These are phyloP conservation scores for Eucalyptus grandis DNA, from an alignment of 345 rosid species.

Conservation along the genomic window DNA sequence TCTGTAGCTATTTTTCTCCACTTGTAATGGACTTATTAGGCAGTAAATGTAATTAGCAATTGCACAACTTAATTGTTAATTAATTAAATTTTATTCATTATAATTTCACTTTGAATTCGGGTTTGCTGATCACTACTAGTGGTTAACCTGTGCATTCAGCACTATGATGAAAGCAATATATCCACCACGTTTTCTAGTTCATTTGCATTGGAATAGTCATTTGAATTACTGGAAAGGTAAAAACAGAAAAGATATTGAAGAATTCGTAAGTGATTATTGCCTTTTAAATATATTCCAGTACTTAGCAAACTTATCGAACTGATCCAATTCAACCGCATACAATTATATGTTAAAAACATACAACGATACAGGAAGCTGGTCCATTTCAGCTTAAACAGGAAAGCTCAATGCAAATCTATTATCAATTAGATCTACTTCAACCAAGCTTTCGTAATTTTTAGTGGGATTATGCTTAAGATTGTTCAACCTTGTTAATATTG, in stretches of 20 bases:
- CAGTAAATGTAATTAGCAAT: background rate
- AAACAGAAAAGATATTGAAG: background rate
- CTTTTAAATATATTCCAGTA: background rate
- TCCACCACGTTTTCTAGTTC: background rate
- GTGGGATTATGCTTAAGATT: background rate
- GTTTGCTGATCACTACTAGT: background rate
- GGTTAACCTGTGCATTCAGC: background rate
- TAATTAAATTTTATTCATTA: background rate
- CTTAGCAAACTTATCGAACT: background rate
- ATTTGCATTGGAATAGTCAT: background rate
- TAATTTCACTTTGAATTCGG: background rate
- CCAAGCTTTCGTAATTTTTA: background rate
- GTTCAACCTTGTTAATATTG: background rate
- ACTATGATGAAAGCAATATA: background rate
- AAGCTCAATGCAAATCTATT: background rate
- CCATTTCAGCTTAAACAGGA: background rate
- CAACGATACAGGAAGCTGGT: background rate
- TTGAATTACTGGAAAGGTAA: background rate
- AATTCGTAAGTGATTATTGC: background rate
- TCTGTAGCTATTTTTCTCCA: background rate
- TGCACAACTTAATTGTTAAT: background rate
- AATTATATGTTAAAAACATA: background rate
- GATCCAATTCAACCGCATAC: background rate
- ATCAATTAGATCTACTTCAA: background rate
- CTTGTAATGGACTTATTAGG: background rate